A percentile compares a stretch with the other conserved stretches of the same genome.
These are phyloP conservation scores for Lentinula boryana DNA, from an alignment of 768 basidiomycete species.

Conservation along the genomic window DNA sequence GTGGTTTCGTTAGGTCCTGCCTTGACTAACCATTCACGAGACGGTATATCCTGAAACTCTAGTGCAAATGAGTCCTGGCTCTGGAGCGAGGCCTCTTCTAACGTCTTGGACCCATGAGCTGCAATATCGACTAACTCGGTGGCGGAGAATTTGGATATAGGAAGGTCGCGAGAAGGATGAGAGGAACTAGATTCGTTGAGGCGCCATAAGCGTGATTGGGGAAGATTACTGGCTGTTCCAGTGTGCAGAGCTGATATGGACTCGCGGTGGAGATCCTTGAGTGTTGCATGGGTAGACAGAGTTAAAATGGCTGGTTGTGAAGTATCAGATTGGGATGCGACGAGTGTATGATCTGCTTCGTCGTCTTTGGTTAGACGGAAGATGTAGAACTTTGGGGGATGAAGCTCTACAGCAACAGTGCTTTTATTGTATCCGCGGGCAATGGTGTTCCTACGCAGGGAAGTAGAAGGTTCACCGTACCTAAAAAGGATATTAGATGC, in stretches of 20 bases:
- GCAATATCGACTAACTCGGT: conserved; percentile 24
- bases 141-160: conserved; percentile 36
- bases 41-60: conserved; percentile 48
- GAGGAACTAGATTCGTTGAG: conserved; percentile 24
- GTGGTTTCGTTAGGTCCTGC: conserved; percentile 10
- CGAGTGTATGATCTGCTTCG: conserved; percentile 1
- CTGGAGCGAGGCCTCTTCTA: conserved; percentile 55
- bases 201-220: conserved; percentile 55
- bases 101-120: conserved; percentile 20
- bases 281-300: conserved; percentile 47
- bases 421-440: conserved; percentile 45
- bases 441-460: conserved; percentile 65
- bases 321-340: conserved; percentile 16
- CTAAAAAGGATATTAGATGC: conserved; percentile 27
- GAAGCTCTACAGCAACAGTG: conserved; percentile 56
- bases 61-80: conserved; percentile 68
- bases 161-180: conserved; percentile 20
- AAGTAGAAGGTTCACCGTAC: conserved; percentile 59
- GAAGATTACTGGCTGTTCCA: conserved; percentile 18
- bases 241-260: neutral
- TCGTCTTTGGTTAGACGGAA: conserved; percentile 36
- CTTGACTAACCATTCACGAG: conserved; percentile 51
- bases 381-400: conserved; percentile 59
- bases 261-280: conserved; percentile 32
- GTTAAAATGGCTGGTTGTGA: conserved; percentile 29